A percentile compares a stretch with the other conserved stretches of the same genome.
These are phyloP conservation scores for Neospermospora avenae DNA, from an alignment of 2,329 filamentous ascomycete species.

Conservation along the genomic window DNA sequence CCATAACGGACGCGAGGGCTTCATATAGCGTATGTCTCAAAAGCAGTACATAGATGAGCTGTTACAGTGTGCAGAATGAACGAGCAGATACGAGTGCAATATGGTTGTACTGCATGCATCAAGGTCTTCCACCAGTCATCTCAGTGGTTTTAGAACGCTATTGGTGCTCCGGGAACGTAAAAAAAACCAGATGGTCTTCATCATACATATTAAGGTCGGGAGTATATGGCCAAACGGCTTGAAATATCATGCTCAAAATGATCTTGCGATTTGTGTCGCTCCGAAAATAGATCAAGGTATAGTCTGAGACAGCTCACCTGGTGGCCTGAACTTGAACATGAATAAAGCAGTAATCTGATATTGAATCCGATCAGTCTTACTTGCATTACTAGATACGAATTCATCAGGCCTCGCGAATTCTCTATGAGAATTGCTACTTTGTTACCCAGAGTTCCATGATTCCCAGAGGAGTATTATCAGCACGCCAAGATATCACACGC, in stretches of 20 bases:
- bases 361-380: too few species aligned
- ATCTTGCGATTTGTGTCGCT: too few species aligned
- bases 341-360: too few species aligned
- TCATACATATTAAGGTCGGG: not conserved
- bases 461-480: not conserved
- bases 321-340: too few species aligned
- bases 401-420: not conserved
- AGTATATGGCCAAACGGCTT: not conserved
- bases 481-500: constrained; percentile 3
- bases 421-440: not conserved
- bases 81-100: not conserved
- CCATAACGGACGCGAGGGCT: constrained; percentile 5
- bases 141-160: not conserved
- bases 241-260: not conserved
- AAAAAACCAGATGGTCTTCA: not conserved
- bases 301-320: too few species aligned
- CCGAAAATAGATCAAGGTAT: too few species aligned
- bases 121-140: not conserved
- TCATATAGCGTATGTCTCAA: constrained; percentile 5
- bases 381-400: not conserved
- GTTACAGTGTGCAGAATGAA: constrained; percentile 6
- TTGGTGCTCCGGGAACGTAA: not conserved
- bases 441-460: not conserved
- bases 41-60: constrained; percentile 13
- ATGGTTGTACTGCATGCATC: not conserved